These are phyloP conservation scores for Taphrina betulina DNA, from an alignment of 1,139 yeast genomes.

Conservation along the genomic window DNA sequence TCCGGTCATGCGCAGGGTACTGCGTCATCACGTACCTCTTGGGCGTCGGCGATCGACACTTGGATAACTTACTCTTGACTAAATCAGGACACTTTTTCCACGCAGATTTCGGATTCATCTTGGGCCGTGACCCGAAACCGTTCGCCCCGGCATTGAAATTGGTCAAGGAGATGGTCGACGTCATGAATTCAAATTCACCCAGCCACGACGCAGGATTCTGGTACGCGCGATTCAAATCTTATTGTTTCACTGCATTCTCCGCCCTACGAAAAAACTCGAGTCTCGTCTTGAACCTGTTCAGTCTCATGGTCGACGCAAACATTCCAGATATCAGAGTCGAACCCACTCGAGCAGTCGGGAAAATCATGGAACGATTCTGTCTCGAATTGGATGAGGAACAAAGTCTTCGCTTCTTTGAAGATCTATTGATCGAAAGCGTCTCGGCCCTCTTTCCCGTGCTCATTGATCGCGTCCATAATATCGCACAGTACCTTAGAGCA, in stretches of 20 bases:
- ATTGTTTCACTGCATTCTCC: conserved; percentile 91
- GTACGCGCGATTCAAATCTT: conserved; percentile 80
- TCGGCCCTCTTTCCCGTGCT: conserved; percentile 91
- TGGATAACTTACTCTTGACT: conserved; percentile 75
- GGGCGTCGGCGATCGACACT: conserved; percentile 96
- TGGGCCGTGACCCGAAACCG: conserved; percentile 97
- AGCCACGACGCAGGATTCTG: conserved; percentile 65
- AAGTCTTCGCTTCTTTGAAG: conserved; percentile 91
- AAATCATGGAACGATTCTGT: conserved; percentile 91
- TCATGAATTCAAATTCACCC: conserved; percentile 74
- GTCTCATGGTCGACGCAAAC: conserved; percentile 89
- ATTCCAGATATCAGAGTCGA: conserved; percentile 83
- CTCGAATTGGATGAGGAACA: conserved; percentile 92
- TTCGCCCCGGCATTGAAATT: conserved; percentile 98
- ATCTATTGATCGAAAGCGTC: conserved; percentile 87
- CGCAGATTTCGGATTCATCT: conserved; percentile 94
- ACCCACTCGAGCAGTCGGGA: conserved; percentile 73
- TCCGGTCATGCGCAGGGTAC: conserved; percentile 94
- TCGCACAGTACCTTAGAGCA: conserved; percentile 85
- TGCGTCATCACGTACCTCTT: conserved; percentile 92
- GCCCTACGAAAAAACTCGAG: conserved; percentile 87
- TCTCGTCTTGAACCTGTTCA: conserved; percentile 82
- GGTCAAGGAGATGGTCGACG: conserved; percentile 95
- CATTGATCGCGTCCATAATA: conserved; percentile 87
- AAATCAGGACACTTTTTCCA: conserved; percentile 60